Evolutionary conservation across 495 filamentous ascomycete genomes (phyloP).

Genomic region (Tetracladium setigerum): DNA sequence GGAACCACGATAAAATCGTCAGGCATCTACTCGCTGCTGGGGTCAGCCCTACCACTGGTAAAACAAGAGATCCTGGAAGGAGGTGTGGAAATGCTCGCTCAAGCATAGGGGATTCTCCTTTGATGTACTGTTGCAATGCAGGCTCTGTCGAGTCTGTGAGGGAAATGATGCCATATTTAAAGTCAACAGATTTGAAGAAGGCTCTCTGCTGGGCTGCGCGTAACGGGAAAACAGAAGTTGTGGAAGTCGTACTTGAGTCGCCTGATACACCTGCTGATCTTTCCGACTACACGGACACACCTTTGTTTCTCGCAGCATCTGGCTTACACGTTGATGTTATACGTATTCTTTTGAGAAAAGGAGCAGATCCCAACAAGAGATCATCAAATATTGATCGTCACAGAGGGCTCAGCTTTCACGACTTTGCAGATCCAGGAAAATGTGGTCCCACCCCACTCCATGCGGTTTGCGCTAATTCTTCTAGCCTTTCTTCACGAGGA

Average conservation of each 20-base stretch:
- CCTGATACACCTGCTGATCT: neutral
- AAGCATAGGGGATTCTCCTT: slow-evolving; percentile 10
- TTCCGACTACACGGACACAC: slow-evolving; percentile 11
- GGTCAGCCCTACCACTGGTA: slow-evolving; percentile 17
- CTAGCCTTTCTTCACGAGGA: neutral
- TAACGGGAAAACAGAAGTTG: slow-evolving; percentile 6
- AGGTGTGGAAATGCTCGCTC: slow-evolving; percentile 1
- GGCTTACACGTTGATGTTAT: slow-evolving; percentile 1
- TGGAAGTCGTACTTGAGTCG: slow-evolving; percentile 14
- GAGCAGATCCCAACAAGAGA: slow-evolving; percentile 9
- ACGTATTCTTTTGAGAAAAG: slow-evolving; percentile 3
- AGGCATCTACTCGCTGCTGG: slow-evolving; percentile 16
- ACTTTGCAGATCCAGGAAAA: neutral
- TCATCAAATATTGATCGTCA: neutral
- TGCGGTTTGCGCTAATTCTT: neutral
- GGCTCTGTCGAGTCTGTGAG: slow-evolving; percentile 19
- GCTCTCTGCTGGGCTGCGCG: slow-evolving; percentile 21
- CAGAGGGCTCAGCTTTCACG: neutral
- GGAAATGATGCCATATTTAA: slow-evolving; percentile 19
- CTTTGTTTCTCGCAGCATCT: slow-evolving; percentile 19
- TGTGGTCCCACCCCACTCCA: slow-evolving; percentile 10
- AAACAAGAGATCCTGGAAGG: slow-evolving; percentile 12
- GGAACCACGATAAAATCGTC: slow-evolving; percentile 11
- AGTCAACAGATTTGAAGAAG: slow-evolving; percentile 8
- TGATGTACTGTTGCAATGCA: slow-evolving; percentile 22